Evolutionary conservation across 2,329 filamentous ascomycete species (phyloP), one percentile per base, ranked within the genome.

Genomic region (Venturia nashicola): DNA sequence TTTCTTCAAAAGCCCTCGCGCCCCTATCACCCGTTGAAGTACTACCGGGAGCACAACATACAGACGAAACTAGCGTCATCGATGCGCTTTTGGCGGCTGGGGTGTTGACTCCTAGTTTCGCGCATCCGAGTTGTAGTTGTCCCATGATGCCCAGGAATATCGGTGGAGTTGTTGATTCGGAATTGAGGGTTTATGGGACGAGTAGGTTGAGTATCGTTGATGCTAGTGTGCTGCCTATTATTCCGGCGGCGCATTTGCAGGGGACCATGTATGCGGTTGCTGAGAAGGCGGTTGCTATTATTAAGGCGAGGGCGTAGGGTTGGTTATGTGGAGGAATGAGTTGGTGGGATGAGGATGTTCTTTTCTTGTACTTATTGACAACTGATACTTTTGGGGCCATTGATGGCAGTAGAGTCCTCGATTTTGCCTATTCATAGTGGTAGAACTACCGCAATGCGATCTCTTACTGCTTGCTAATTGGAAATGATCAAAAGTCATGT

Each of bases 151-250:
- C 69, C 8, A 67, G 63, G 14, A 67, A 70, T 9, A 61, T 67
- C 3, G 71, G 71, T 3, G 71, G 71, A 60, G 62, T 64, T 9
- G 62, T 64, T 18, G 62, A 64, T 32, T 23, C 36, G 27, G 18
- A 18, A 12, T 34, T 59, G 34, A 64, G 44, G 43, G 71, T 76
- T n/a, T 75, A 75, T 66, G 74, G 74, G 8, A 71, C 69, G n/a
- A 40, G 60, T 9, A 74, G 74, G 59, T 69, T 76, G 18, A 69
- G 73, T 43, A 71, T 76, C 1, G 71, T 72, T 7, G 73, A 76
- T 70, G 74, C 73, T n/a, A 73, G 72, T 48, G 66, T 73, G 1
- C 65, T 76, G 5, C 69, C 69, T 16, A 32, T 59, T 20, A 39
- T 59, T n/a, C 55, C 55, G 20, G 39, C 34, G 39, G 32, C 55